These are phyloP conservation scores for Mycena chlorophos DNA, from an alignment of 768 basidiomycete species.

Conservation along the genomic window DNA sequence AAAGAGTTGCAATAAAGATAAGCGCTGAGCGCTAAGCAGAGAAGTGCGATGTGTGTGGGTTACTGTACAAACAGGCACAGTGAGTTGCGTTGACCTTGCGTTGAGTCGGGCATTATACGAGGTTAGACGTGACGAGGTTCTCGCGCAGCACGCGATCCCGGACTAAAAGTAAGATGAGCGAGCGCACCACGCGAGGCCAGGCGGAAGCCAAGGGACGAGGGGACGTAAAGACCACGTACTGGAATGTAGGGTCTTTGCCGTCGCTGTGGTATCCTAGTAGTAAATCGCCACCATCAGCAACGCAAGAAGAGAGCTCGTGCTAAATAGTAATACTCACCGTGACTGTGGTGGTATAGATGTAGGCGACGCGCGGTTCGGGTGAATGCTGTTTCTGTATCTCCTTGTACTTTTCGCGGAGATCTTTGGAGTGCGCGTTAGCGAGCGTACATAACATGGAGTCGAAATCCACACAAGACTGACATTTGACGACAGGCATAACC, in stretches of 20 bases:
- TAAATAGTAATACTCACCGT: slow-evolving; percentile 58
- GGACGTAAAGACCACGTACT: slow-evolving; percentile 34
- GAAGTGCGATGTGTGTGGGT: background rate
- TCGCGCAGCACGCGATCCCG: slow-evolving; percentile 63
- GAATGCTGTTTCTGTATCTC: slow-evolving; percentile 61
- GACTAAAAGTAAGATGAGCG: slow-evolving; percentile 35
- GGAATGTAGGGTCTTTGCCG: slow-evolving; percentile 57
- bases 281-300: background rate
- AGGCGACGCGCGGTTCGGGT: slow-evolving; percentile 54
- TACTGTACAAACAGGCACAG: too few species aligned
- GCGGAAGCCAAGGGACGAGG: background rate
- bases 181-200: background rate
- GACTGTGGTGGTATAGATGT: slow-evolving; percentile 70
- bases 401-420: slow-evolving; percentile 69
- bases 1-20: slow-evolving; percentile 3
- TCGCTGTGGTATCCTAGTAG: slow-evolving; percentile 60
- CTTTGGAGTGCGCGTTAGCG: slow-evolving; percentile 44
- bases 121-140: slow-evolving; percentile 52
- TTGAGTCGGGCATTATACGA: slow-evolving; percentile 39
- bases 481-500: slow-evolving; percentile 58
- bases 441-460: background rate
- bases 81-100: background rate
- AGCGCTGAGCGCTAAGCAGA: background rate
- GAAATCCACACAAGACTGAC: slow-evolving; percentile 40
- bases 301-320: background rate